Conservation (phyloP, 1,284 basidiomycete species). For the Fomes fomentarius region DNA sequence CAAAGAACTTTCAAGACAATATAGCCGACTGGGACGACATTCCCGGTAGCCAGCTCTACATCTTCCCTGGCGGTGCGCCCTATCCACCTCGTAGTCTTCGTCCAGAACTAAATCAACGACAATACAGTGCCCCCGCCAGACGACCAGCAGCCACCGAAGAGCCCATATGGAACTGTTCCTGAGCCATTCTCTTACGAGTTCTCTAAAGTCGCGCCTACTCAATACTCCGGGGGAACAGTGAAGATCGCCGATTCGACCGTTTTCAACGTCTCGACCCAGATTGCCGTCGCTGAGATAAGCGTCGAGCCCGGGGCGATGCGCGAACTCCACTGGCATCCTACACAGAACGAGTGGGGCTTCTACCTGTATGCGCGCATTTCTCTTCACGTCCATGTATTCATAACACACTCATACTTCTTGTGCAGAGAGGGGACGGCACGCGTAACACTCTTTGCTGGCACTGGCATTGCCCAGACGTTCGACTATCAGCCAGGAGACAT, state of each 20-base stretch:
- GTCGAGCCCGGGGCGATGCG: constrained; percentile 64
- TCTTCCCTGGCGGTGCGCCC: constrained; percentile 55
- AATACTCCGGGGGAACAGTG: constrained; percentile 58
- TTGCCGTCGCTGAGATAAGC: constrained; percentile 66
- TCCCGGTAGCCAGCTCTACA: constrained; percentile 53
- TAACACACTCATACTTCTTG: background rate
- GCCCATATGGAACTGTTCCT: constrained; percentile 52
- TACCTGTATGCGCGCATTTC: constrained; percentile 21
- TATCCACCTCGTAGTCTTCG: no score
- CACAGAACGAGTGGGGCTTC: constrained; percentile 56
- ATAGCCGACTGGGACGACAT: constrained; percentile 56
- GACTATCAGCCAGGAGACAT: constrained; percentile 71
- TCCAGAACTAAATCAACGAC: background rate
- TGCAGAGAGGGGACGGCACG: constrained; percentile 56
- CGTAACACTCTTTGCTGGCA: constrained; percentile 64
- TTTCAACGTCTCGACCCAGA: constrained; percentile 54
- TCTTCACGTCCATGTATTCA: no score
- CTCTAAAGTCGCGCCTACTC: constrained; percentile 51
- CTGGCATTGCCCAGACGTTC: constrained; percentile 65
- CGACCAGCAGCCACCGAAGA: constrained; percentile 41
- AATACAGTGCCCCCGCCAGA: constrained; percentile 40
- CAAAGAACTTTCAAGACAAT: constrained; percentile 67
- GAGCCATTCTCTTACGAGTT: constrained; percentile 52
- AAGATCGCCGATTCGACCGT: constrained; percentile 63
- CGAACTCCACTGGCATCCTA: constrained; percentile 60